A percentile compares a stretch with the other conserved stretches of the same genome.
phyloP scores from a whole-genome alignment of 2,329 filamentous ascomycete genomes.

The Macroventuria anomochaeta region DNA sequence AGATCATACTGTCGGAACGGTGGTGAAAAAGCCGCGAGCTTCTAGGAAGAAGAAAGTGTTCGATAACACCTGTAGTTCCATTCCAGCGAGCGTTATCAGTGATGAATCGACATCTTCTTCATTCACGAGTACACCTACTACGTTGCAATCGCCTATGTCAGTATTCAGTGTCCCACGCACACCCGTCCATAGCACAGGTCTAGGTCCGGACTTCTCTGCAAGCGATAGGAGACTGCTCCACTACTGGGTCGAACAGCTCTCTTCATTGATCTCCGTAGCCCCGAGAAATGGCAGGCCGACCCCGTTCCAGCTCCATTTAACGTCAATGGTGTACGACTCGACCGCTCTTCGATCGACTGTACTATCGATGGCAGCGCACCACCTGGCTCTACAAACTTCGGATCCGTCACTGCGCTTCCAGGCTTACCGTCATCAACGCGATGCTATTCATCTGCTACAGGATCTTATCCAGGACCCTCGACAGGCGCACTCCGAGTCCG shows the following conservation, averaged over 20 bases:
- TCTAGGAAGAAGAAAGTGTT: slow-evolving; percentile 22
- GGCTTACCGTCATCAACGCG: slow-evolving; percentile 37
- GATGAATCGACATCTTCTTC: slow-evolving; percentile 21
- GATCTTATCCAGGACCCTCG: slow-evolving; percentile 32
- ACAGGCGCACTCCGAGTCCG: slow-evolving; percentile 27
- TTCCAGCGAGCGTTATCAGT: slow-evolving; percentile 25
- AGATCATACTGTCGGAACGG: slow-evolving; percentile 21
- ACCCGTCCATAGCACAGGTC: slow-evolving; percentile 5
- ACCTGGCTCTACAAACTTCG: slow-evolving; percentile 32
- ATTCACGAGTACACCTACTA: slow-evolving; percentile 1
- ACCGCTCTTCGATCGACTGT: slow-evolving; percentile 39
- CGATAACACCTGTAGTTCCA: slow-evolving; percentile 10
- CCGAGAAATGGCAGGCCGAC: slow-evolving; percentile 27
- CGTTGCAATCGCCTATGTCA: slow-evolving; percentile 17
- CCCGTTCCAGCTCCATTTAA: slow-evolving; percentile 39
- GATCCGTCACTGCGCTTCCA: slow-evolving; percentile 30
- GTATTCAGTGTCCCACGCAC: slow-evolving; percentile 14
- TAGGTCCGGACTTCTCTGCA: slow-evolving; percentile 23
- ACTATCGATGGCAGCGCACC: slow-evolving; percentile 42
- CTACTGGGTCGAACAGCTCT: slow-evolving; percentile 39
- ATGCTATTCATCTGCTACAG: slow-evolving; percentile 38
- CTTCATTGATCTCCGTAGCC: slow-evolving; percentile 34
- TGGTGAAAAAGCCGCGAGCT: slow-evolving; percentile 24
- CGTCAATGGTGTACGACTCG: slow-evolving; percentile 35
- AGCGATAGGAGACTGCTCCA: slow-evolving; percentile 34